Base-by-base conservation (phyloP, 352 stramenopile genomes). In the Phytophthora boehmeriae region DNA sequence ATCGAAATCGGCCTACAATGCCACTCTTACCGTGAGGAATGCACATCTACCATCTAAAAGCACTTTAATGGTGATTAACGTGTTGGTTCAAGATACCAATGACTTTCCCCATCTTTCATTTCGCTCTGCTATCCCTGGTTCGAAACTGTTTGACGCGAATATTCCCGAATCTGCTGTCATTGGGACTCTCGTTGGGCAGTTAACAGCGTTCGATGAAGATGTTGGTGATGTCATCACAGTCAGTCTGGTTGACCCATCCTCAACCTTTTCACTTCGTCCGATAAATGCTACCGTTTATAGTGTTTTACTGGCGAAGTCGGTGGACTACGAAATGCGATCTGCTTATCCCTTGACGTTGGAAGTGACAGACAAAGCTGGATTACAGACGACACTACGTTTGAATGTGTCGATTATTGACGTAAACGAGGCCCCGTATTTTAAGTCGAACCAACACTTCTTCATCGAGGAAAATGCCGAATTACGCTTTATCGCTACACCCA, bases 381-480 rank as follows among this genome's bases (percentile, higher is more conserved):
- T 28, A 11, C 19, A 35, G 22, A 51, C 47, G n/a, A 27, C 14
- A 9, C 9, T 56, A 34, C 47, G 41, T 9, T 58, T 59, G 13
- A 65, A 38, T 19, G 42, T 63, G 46, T 54, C 35, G 22, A 66
- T 89, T 9, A 41, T 61, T 5, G 75, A 89, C 56, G 56, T 75
- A 11, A 80, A 86, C n/a, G 79, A 89, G 20, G 13, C 57, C 11
- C 79, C 79, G n/a, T 62, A 66, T 30, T 54, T 86, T 20, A 54
- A 50, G 17, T 27, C 35, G n/a, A 43, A 58, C 1, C 71, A 79
- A 28, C 56, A 78, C n/a, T 62, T 78, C n/a, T 75, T 78, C 16
- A 78, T 78, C 17, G 59, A 75, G 25, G 72, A 80, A 48, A 73
- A 77, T 39, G 17, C 36, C 39, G 38, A 17, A 17, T 38, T 19